Conservation (phyloP, 176 grass and related monocot genomes). For the Carex kokanica region DNA sequence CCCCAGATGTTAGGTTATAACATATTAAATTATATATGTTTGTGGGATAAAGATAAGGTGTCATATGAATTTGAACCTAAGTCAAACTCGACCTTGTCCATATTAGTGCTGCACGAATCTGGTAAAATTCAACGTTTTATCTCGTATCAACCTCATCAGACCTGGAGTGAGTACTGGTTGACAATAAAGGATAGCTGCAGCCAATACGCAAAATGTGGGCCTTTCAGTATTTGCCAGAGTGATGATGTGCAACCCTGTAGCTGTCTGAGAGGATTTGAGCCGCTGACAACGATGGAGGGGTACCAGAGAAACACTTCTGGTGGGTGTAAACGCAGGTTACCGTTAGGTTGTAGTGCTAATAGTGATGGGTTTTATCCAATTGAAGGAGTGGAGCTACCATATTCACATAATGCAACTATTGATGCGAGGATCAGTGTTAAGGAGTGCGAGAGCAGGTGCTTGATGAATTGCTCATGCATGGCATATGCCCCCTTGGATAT, state of each 20-base stretch:
- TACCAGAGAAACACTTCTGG: conserved; percentile 40
- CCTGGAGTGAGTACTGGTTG: conserved; percentile 18
- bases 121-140: conserved; percentile 42
- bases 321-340: conserved; percentile 27
- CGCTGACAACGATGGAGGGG: conserved; percentile 27
- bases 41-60: conserved; percentile 30
- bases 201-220: conserved; percentile 34
- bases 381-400: conserved; percentile 37
- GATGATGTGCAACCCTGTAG: conserved; percentile 23
- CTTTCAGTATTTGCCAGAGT: conserved; percentile 40
- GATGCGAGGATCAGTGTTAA: not conserved
- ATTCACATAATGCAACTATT: conserved; percentile 27
- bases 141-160: not conserved
- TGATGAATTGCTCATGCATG: conserved; percentile 23
- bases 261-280: conserved; percentile 35
- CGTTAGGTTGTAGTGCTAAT: not conserved
- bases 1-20: not conserved
- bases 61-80: conserved; percentile 33
- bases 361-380: conserved; percentile 38
- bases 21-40: conserved; percentile 9
- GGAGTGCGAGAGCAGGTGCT: conserved; percentile 9
- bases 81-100: conserved; percentile 23
- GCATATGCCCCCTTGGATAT: conserved; percentile 10
- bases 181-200: conserved; percentile 7
- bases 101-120: conserved; percentile 39